Percentiles rank a stretch among this genome's conserved stretches.
These are phyloP conservation scores for Calonectria honghensis DNA, from an alignment of 2,329 filamentous ascomycete genomes.

Conservation along the genomic window DNA sequence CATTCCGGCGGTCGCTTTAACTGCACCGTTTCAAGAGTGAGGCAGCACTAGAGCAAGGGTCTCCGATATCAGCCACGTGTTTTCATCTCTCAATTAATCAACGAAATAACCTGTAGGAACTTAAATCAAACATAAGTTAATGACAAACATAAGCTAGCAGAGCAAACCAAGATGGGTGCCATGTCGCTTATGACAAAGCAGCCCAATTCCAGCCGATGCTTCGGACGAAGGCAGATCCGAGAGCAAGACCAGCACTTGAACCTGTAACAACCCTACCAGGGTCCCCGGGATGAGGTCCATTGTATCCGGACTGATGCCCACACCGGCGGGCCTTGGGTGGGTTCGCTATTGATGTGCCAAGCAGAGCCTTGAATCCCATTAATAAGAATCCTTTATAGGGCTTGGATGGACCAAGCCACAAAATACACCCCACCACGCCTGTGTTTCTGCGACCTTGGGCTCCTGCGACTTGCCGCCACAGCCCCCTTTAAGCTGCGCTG, in stretches of 20 bases:
- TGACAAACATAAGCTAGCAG: neutral
- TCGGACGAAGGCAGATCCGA: neutral
- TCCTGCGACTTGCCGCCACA: neutral
- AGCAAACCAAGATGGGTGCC: neutral
- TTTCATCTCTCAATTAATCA: neutral
- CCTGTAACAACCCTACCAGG: neutral
- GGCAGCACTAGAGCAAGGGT: neutral
- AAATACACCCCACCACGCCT: neutral
- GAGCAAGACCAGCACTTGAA: neutral
- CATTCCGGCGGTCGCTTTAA: neutral
- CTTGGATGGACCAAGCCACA: neutral
- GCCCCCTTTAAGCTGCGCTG: neutral
- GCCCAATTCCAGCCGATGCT: neutral
- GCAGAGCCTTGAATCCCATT: neutral
- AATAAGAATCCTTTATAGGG: conserved; percentile 16
- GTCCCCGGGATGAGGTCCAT: neutral
- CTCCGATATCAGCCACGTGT: conserved; percentile 2
- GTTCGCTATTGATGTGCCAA: conserved; percentile 4
- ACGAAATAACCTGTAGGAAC: neutral
- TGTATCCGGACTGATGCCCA: neutral
- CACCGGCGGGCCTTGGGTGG: neutral
- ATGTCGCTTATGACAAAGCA: neutral
- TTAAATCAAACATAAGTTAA: neutral
- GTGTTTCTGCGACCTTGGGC: neutral
- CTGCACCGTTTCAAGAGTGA: neutral